Evolutionary conservation across 1,284 basidiomycete genomes (phyloP).

Genomic region (Irpex lacteus): DNA sequence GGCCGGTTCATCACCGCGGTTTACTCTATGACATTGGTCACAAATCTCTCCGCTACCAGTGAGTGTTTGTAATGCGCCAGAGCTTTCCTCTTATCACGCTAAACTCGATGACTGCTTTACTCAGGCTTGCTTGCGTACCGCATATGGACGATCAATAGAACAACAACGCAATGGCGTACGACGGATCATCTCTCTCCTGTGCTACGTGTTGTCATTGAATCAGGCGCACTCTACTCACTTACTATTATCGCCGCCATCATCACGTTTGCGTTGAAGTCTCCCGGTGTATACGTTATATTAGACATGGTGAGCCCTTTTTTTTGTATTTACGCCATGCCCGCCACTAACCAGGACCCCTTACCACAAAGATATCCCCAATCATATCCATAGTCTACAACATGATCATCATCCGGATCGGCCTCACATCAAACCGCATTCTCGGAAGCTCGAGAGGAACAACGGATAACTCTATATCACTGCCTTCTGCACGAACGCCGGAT

Average conservation of each 20-base stretch:
- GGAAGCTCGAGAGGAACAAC: neutral
- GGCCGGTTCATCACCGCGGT: conserved; percentile 30
- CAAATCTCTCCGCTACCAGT: conserved; percentile 32
- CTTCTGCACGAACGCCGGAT: conserved; percentile 1
- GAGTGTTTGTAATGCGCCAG: neutral
- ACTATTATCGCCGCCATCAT: conserved; percentile 31
- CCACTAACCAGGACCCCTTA: neutral
- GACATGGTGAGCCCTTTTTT: conserved; percentile 27
- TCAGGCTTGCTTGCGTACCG: conserved; percentile 25
- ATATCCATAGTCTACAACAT: conserved; percentile 31
- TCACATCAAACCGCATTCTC: conserved; percentile 13
- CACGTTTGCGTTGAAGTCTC: conserved; percentile 28
- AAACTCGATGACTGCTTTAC: neutral
- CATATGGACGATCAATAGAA: conserved; percentile 26
- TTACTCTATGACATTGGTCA: conserved; percentile 27
- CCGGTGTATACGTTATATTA: conserved; percentile 31
- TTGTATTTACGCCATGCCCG: neutral
- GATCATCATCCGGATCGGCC: conserved; percentile 25
- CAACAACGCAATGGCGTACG: conserved; percentile 18
- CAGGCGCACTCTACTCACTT: conserved; percentile 31
- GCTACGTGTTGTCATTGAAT: conserved; percentile 31
- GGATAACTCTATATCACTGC: neutral
- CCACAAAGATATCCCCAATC: conserved; percentile 24
- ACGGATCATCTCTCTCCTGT: conserved; percentile 24
- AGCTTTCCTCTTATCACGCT: neutral